Evolutionary conservation across 768 basidiomycete genomes (phyloP), one percentile per base, ranked within the genome.

Genomic region (Leccinum fibrillosum): DNA sequence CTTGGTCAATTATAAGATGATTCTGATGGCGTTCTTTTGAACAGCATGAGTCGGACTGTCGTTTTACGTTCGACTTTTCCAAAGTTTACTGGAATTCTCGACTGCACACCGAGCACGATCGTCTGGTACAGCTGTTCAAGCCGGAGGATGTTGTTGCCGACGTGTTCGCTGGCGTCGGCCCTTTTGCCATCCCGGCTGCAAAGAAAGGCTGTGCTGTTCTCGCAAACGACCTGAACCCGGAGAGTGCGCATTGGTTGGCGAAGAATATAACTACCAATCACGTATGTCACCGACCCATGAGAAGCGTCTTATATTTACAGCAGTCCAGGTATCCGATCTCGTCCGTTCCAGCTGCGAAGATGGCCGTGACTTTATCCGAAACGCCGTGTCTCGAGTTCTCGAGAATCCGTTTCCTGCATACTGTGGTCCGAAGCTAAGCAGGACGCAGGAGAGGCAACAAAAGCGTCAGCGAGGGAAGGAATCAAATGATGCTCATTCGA

Each of bases 61-160:
- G 77, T 32, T 98, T 98, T 74, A 87, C 82, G 2, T 98, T 99
- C 66, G 94, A 99, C 71, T 99, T 98, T 69, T 86, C 89, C 6
- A 80, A 86, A 68, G 97, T 98, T 12, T 99, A 99, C 74, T 99
- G 95, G 95, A 99, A 99, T 76, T 96, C 95, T 15, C 86, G 97
- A 37, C 76, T 99, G 35, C 90, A 93, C 57, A 86, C 86, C 4
- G 97, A 99, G 69, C 97, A 99, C 68, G 84, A 86, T 26, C 87
- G 95, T 3, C 78, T 99, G 15, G 90, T 98, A 44, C 70, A 80
- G 17, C 63, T 79, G 35, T 95, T 98, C 74, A 70, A 80, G 26
- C 83, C 86, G 0, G 80, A 86, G 25, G 92, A 93, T 53, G 83
- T 98, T 19, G 74, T 98, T 23, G 94, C 86, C 3, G 97, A 99